These are phyloP conservation scores for Xylaria grammica DNA, from an alignment of 495 filamentous ascomycete genomes.

Conservation along the genomic window DNA sequence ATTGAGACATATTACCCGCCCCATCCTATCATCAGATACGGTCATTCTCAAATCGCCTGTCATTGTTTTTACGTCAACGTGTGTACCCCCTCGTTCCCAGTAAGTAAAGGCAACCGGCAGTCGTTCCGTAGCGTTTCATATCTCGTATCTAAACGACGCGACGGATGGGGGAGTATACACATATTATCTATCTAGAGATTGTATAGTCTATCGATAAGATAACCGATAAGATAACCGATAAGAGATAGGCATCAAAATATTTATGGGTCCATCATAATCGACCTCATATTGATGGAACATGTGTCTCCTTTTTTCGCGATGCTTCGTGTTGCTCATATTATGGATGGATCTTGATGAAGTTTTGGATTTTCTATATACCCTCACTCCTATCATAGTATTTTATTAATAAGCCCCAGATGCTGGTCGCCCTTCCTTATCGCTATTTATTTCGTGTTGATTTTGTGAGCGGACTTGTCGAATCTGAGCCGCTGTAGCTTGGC, in stretches of 20 bases:
- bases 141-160: too few species aligned
- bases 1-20: too few species aligned
- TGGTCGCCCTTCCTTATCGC: background rate
- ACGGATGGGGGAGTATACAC: too few species aligned
- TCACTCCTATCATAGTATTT: background rate
- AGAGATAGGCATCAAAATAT: background rate
- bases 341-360: background rate
- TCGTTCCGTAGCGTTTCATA: too few species aligned
- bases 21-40: background rate
- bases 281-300: background rate
- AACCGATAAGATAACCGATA: background rate
- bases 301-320: conserved; percentile 10
- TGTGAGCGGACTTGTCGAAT: background rate
- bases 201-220: conserved; percentile 19
- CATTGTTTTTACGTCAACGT: background rate
- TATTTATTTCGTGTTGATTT: background rate
- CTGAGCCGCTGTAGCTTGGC: conserved; percentile 7
- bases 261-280: conserved; percentile 11
- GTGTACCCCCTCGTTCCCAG: too few species aligned
- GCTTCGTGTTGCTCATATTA: background rate
- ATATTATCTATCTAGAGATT: background rate
- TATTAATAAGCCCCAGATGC: background rate
- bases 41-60: background rate
- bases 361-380: background rate
- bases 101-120: too few species aligned